phyloP scores from a whole-genome alignment of 2,329 filamentous ascomycete species.

The Epichloe bromicola region DNA sequence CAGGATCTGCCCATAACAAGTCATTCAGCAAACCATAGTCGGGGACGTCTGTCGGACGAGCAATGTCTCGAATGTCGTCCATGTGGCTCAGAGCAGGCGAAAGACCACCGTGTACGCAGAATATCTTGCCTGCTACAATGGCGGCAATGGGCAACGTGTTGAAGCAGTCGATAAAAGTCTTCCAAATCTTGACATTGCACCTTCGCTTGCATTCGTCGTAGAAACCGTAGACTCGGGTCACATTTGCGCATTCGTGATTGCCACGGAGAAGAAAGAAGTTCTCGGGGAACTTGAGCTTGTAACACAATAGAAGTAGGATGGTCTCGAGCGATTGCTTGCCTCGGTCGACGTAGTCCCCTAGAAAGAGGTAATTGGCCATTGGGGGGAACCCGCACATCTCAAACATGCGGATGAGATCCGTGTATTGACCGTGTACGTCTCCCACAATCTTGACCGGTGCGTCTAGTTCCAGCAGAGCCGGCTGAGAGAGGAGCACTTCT shows the following conservation, averaged over 20 bases:
- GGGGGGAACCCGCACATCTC: constrained; percentile 95
- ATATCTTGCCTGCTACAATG: constrained; percentile 96
- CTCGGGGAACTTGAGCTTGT: constrained; percentile 93
- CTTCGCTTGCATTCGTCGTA: constrained; percentile 96
- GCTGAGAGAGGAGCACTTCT: constrained; percentile 83
- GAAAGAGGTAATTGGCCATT: constrained; percentile 80
- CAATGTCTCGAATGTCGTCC: constrained; percentile 96
- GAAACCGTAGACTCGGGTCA: constrained; percentile 91
- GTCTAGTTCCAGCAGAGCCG: constrained; percentile 79
- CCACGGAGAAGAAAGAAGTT: constrained; percentile 93
- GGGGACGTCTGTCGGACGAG: constrained; percentile 88
- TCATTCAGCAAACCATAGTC: constrained; percentile 95
- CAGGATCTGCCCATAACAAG: constrained; percentile 91
- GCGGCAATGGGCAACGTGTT: constrained; percentile 89
- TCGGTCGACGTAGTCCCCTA: constrained; percentile 92
- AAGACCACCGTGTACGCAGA: constrained; percentile 89
- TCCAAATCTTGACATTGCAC: constrained; percentile 96
- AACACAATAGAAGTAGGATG: constrained; percentile 82
- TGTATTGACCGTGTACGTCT: constrained; percentile 94
- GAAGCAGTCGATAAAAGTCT: constrained; percentile 94
- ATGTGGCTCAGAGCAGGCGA: constrained; percentile 89
- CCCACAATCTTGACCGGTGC: constrained; percentile 97
- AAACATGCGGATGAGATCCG: constrained; percentile 90
- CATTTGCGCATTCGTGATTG: constrained; percentile 94
- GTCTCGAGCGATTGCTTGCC: constrained; percentile 95